A percentile compares a stretch with the other conserved stretches of the same genome.
These are phyloP conservation scores for Trichothecium sympodiale DNA, from an alignment of 2,329 filamentous ascomycete species.

Conservation along the genomic window DNA sequence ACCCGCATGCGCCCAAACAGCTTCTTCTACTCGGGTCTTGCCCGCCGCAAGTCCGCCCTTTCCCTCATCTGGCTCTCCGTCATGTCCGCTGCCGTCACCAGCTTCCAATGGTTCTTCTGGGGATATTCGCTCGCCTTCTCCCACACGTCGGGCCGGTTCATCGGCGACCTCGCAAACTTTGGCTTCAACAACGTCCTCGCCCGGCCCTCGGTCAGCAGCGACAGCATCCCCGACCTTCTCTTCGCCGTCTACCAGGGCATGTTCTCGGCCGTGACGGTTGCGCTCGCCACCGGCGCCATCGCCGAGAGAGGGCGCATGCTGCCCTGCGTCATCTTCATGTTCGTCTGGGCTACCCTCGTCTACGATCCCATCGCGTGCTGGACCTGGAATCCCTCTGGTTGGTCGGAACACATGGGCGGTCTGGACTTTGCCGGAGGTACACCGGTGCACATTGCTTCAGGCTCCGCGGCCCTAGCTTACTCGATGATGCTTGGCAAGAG, in stretches of 20 bases:
- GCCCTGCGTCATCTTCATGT: conserved; percentile 84
- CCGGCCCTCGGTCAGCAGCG: conserved; percentile 61
- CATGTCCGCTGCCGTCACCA: conserved; percentile 73
- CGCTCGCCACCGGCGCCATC: conserved; percentile 72
- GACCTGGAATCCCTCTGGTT: conserved; percentile 82
- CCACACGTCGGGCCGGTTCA: conserved; percentile 62
- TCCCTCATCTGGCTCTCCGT: conserved; percentile 85
- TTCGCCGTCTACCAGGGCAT: conserved; percentile 83
- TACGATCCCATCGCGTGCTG: conserved; percentile 92
- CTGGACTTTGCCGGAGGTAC: conserved; percentile 86
- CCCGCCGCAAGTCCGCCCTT: conserved; percentile 77
- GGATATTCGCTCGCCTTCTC: conserved; percentile 77
- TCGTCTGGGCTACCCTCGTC: conserved; percentile 80
- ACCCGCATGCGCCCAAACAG: conserved; percentile 14
- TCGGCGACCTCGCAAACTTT: conserved; percentile 71
- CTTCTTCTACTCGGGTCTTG: conserved; percentile 90
- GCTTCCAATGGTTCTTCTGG: conserved; percentile 95
- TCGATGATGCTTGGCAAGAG: conserved; percentile 85
- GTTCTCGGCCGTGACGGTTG: conserved; percentile 80
- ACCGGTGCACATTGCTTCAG: conserved; percentile 80
- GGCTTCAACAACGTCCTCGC: conserved; percentile 68
- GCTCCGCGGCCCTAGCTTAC: conserved; percentile 75
- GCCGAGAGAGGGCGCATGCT: conserved; percentile 83
- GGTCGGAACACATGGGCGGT: conserved; percentile 69
- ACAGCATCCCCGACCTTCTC: conserved; percentile 67